A percentile compares a stretch with the other conserved stretches of the same genome.
These are phyloP conservation scores for Yarrowia deformans DNA, from an alignment of 805 yeast species.

Conservation along the genomic window DNA sequence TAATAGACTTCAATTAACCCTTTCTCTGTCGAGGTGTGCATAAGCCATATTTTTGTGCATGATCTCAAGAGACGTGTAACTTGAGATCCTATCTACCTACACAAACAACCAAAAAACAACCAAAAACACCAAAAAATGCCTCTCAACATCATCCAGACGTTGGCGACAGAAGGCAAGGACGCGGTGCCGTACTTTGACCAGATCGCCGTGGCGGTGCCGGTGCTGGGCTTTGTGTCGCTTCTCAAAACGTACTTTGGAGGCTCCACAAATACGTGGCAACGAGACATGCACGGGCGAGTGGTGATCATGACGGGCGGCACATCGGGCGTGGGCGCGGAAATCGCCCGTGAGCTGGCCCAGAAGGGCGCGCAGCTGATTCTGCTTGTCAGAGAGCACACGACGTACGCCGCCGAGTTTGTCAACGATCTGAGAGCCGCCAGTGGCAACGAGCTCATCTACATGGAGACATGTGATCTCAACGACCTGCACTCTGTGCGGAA, in stretches of 20 bases:
- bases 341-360: constrained; percentile 26
- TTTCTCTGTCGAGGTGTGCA: not conserved
- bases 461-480: constrained; percentile 86
- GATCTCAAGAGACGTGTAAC: not conserved
- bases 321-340: constrained; percentile 32
- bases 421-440: constrained; percentile 76
- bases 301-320: constrained; percentile 36
- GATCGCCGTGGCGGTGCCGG: constrained; percentile 51
- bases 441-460: constrained; percentile 77
- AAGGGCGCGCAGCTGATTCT: constrained; percentile 36
- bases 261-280: constrained; percentile 83
- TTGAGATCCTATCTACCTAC: too few relatives aligned
- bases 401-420: constrained; percentile 69
- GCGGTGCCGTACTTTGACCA: constrained; percentile 76
- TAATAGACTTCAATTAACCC: constrained; percentile 12
- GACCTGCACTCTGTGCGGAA: constrained; percentile 78
- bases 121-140: constrained; percentile 65
- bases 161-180: constrained; percentile 73
- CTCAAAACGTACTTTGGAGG: constrained; percentile 83
- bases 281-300: constrained; percentile 69
- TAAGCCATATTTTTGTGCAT: not conserved
- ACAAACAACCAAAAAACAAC: too few relatives aligned
- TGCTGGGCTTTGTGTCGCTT: not conserved
- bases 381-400: constrained; percentile 67
- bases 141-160: constrained; percentile 74